These are phyloP conservation scores for Candida sonorensis DNA, from an alignment of 805 yeast genomes.

Conservation along the genomic window DNA sequence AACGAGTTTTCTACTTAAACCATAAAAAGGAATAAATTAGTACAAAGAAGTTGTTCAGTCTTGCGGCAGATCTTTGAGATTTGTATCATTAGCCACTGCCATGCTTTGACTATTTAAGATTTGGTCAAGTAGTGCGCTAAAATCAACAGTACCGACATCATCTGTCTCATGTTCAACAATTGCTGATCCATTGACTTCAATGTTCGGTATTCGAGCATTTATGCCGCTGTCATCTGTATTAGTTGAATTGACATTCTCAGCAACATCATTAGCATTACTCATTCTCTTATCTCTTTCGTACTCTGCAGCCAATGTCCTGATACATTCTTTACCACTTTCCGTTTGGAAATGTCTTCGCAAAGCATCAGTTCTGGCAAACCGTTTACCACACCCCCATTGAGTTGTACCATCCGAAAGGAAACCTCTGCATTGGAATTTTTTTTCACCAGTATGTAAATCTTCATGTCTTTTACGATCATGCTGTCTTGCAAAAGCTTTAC, in stretches of 20 bases:
- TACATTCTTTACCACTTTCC: slow-evolving; percentile 69
- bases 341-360: slow-evolving; percentile 74
- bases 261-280: slow-evolving; percentile 2
- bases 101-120: slow-evolving; percentile 13
- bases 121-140: slow-evolving; percentile 15
- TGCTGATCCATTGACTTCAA: slow-evolving; percentile 14
- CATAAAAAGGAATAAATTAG: no score
- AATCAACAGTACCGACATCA: slow-evolving; percentile 11
- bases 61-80: no score
- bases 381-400: slow-evolving; percentile 75
- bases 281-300: slow-evolving; percentile 19
- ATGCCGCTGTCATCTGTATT: no score
- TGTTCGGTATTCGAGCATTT: no score
- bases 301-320: slow-evolving; percentile 60
- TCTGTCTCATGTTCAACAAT: slow-evolving; percentile 6
- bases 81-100: slow-evolving; percentile 8
- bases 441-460: slow-evolving; percentile 69
- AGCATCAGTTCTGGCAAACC: slow-evolving; percentile 77
- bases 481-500: slow-evolving; percentile 75
- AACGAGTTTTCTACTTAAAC: no score
- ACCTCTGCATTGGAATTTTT: slow-evolving; percentile 68
- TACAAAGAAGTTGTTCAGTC: no score
- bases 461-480: slow-evolving; percentile 77
- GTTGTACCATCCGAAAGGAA: slow-evolving; percentile 44
- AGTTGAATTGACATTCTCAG: slow-evolving; percentile 1